These are phyloP conservation scores for Solidago caesia DNA, from an alignment of 129 eudicot genomes.

Conservation along the genomic window DNA sequence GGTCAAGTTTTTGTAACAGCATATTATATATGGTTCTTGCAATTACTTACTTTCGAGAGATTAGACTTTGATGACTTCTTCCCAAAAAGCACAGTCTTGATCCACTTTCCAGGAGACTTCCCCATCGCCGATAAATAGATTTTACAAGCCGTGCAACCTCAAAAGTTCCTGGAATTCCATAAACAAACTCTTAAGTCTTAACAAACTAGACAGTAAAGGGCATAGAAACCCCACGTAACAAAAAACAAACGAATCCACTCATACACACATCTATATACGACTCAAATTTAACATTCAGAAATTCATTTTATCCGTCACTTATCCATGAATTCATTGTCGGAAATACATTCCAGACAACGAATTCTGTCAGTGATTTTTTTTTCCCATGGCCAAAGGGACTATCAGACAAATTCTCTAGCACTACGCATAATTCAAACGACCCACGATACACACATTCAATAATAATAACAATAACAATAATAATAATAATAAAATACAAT, in stretches of 20 bases:
- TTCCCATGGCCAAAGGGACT: background rate
- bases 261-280: background rate
- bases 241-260: slow-evolving; percentile 17
- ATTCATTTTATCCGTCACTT: background rate
- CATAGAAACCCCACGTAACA: slow-evolving; percentile 2
- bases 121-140: slow-evolving; percentile 48
- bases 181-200: slow-evolving; percentile 13
- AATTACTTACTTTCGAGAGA: slow-evolving; percentile 57
- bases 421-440: background rate
- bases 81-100: slow-evolving; percentile 76
- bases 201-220: slow-evolving; percentile 1
- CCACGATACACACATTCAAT: background rate
- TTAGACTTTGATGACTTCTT: slow-evolving; percentile 73
- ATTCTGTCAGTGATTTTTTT: too few species aligned
- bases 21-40: background rate
- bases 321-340: too few species aligned
- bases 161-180: slow-evolving; percentile 28
- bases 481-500: background rate
- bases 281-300: background rate
- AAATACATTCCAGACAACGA: too few species aligned
- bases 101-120: slow-evolving; percentile 93
- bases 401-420: background rate
- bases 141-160: slow-evolving; percentile 22
- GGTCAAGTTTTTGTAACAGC: slow-evolving; percentile 4
- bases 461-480: background rate